Conservation (phyloP, 2,329 filamentous ascomycete genomes). For the Graphilbum sp. region DNA sequence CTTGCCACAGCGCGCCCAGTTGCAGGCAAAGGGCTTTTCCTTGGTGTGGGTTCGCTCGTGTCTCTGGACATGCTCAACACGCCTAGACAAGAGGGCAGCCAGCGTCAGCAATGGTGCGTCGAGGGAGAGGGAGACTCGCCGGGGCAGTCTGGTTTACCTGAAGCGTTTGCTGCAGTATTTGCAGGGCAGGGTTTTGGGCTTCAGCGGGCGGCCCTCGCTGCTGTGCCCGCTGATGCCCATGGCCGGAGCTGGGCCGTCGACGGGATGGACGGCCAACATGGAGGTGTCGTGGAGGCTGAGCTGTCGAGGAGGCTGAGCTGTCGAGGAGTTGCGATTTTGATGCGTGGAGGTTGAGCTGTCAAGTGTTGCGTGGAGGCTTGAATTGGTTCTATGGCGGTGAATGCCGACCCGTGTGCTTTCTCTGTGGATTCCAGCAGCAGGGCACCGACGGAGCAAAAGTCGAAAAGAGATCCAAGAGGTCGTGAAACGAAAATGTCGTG, state of each 20-base stretch:
- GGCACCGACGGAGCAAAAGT: too few relatives aligned
- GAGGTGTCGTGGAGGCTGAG: conserved; percentile 4
- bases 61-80: conserved; percentile 47
- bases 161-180: conserved; percentile 48
- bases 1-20: conserved; percentile 43
- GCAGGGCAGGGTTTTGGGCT: conserved; percentile 45
- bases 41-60: conserved; percentile 50
- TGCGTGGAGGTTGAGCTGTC: too few relatives aligned
- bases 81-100: conserved; percentile 26
- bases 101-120: conserved; percentile 23
- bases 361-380: too few relatives aligned
- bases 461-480: too few relatives aligned
- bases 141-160: conserved; percentile 27
- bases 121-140: conserved; percentile 9
- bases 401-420: too few relatives aligned
- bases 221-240: conserved; percentile 25
- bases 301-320: too few relatives aligned
- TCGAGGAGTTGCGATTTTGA: too few relatives aligned
- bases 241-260: conserved; percentile 26
- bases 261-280: conserved; percentile 37
- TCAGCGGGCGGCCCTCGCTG: conserved; percentile 36
- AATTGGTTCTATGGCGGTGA: too few relatives aligned
- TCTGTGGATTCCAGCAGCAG: too few relatives aligned
- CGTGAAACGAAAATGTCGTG: too few relatives aligned
- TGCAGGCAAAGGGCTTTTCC: conserved; percentile 46